Percentiles rank a stretch among this genome's conserved stretches.
Conservation (phyloP, 2,329 filamentous ascomycete genomes). For the Pseudogymnoascus sp. region DNA sequence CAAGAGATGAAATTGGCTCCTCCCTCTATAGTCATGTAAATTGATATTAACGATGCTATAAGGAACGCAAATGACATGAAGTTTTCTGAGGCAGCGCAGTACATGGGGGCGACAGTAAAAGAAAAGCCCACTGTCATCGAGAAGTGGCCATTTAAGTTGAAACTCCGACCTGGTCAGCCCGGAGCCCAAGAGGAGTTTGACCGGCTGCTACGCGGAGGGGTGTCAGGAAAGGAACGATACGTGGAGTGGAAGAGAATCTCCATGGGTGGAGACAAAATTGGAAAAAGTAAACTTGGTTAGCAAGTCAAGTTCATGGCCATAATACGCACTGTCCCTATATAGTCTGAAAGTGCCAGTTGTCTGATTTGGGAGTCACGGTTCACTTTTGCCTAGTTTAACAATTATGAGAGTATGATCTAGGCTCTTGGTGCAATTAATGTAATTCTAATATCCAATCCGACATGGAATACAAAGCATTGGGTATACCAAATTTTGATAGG, state of each 20-base stretch:
- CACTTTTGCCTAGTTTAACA: neutral
- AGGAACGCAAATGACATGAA: neutral
- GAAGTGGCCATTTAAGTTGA: slow-evolving; percentile 27
- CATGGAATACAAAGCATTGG: neutral
- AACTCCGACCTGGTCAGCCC: slow-evolving; percentile 16
- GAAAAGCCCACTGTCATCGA: slow-evolving; percentile 21
- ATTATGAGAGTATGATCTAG: neutral
- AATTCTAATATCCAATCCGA: neutral
- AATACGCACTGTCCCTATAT: neutral
- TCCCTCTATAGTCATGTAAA: neutral
- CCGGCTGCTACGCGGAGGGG: slow-evolving; percentile 10
- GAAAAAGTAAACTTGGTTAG: neutral
- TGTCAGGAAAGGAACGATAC: slow-evolving; percentile 24
- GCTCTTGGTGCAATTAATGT: neutral
- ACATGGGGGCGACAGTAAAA: neutral
- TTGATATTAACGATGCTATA: neutral
- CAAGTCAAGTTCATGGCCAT: neutral
- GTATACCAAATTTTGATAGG: neutral
- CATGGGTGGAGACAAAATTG: neutral
- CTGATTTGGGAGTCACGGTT: neutral
- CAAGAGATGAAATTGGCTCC: neutral
- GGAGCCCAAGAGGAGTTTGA: slow-evolving; percentile 29
- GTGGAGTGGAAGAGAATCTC: slow-evolving; percentile 25
- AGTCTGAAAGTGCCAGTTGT: neutral
- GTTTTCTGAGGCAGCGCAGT: neutral